Base-by-base conservation (phyloP, 164 flowering plant genomes). In the Tinospora cordifolia region DNA sequence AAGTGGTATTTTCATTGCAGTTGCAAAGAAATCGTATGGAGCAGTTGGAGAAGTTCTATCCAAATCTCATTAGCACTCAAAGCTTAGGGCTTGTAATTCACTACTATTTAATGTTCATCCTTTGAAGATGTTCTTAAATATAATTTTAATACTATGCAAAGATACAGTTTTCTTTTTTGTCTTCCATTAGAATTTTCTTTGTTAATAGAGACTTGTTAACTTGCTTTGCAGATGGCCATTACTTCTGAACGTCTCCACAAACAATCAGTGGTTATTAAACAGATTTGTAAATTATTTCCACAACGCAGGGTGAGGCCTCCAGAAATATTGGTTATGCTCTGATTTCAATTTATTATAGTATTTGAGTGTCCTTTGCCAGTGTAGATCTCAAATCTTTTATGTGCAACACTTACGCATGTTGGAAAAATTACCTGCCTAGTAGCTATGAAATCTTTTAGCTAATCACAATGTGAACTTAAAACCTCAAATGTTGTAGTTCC, bases 251-350 rank as follows among this genome's bases (percentile, higher is more conserved):
- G 88, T 59, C 88, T 95, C 66, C 97, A 90, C 80, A 95, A 86
- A 67, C 99, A 92, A 74, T 87, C 98, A 6, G 84, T 95, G 44
- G 84, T 92, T 63, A 77, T 92, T 63, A 95, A 90, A 74, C 98
- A 91, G 79, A 87, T 92, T 63, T 92, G 96, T 87, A 92, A 87
- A 82, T 78, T 95, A 74, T 95, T 92, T 67, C 97, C 98, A 12
- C 99, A 84, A 77, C 94, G 96, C 2, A 84, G 87, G 82, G 98
- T 91, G 82, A 83, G 87, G 44, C 26, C 69, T 63, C 72, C 8
- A 25, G n/a, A 67, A 54, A 22, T 54, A 21, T 54, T 17, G 47
- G 60, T 54, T 21, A 17, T 54, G n/a, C 21, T 54, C n/a, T 54
- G 60, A 54, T 54, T 54, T 54, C 24, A 54, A 54, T 54, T 54